Conservation (phyloP, 331 rosid species). For the Erythrophleum ivorense region DNA sequence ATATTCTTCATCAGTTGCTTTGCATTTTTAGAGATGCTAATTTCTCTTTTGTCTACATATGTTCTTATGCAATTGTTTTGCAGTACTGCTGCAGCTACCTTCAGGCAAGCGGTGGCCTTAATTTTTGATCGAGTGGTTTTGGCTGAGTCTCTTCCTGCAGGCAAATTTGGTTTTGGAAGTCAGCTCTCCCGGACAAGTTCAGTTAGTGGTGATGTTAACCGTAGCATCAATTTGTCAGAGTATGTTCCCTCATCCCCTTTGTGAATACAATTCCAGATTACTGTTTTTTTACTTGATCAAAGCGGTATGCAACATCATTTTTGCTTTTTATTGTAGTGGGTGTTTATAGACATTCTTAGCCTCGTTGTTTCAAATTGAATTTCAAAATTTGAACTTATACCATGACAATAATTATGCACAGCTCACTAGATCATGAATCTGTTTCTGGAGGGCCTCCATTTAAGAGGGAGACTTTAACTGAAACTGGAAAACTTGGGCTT, state of each 20-base stretch:
- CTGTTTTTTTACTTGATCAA: conserved; percentile 32
- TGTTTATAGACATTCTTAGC: conserved; percentile 23
- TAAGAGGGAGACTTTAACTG: conserved; percentile 76
- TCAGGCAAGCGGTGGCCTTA: conserved; percentile 97
- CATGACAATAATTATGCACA: conserved; percentile 46
- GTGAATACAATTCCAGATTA: conserved; percentile 29
- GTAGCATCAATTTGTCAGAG: conserved; percentile 77
- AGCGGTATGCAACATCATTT: not conserved
- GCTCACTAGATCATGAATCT: conserved; percentile 70
- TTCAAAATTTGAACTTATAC: conserved; percentile 31
- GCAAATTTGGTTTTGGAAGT: conserved; percentile 77
- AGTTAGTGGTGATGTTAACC: conserved; percentile 80
- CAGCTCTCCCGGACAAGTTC: conserved; percentile 78
- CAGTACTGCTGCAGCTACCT: conserved; percentile 99
- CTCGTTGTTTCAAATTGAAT: conserved; percentile 32
- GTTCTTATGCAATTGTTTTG: conserved; percentile 53
- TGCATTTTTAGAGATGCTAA: conserved; percentile 8
- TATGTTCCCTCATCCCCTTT: conserved; percentile 44
- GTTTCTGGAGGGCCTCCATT: conserved; percentile 58
- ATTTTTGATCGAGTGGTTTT: conserved; percentile 79
- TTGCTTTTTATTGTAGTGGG: conserved; percentile 14
- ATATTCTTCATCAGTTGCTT: conserved; percentile 18
- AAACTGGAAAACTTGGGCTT: conserved; percentile 89
- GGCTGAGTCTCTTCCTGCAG: conserved; percentile 92
- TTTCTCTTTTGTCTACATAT: conserved; percentile 33